Percentiles rank a stretch among this genome's conserved stretches.
phyloP scores from a whole-genome alignment of 345 rosid genomes.

The Bruguiera sexangula region DNA sequence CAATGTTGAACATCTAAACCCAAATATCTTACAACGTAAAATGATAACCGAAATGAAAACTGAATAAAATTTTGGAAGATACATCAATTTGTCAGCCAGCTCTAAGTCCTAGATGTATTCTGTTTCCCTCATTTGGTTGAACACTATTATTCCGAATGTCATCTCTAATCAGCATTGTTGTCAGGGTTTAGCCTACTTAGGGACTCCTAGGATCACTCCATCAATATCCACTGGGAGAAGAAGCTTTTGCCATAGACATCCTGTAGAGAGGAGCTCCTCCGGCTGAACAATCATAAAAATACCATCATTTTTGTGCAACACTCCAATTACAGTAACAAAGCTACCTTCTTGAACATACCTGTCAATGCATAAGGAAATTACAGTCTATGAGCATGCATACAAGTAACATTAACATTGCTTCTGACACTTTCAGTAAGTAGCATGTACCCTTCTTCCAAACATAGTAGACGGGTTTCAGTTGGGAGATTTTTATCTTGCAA shows the following conservation, averaged over 20 bases:
- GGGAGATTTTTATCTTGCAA: conserved; percentile 43
- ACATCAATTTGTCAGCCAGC: background rate
- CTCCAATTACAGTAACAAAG: conserved; percentile 42
- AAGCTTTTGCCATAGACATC: conserved; percentile 46
- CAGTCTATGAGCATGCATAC: conserved; percentile 7
- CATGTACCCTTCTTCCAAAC: conserved; percentile 51
- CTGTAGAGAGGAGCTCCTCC: conserved; percentile 41
- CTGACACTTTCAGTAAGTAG: too few species aligned
- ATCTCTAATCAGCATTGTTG: background rate
- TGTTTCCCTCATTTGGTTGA: conserved; percentile 3
- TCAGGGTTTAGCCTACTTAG: conserved; percentile 8
- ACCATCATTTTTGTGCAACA: conserved; percentile 32
- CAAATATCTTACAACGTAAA: background rate
- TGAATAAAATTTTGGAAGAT: background rate
- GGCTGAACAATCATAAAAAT: conserved; percentile 42
- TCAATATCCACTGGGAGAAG: conserved; percentile 48
- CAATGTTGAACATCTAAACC: too few species aligned
- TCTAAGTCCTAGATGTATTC: background rate
- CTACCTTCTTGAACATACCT: conserved; percentile 55
- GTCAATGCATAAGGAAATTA: conserved; percentile 14
- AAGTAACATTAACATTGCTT: background rate
- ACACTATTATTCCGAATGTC: conserved; percentile 15
- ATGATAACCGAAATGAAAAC: background rate
- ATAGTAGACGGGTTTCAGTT: conserved; percentile 38
- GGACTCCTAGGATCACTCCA: conserved; percentile 39